A percentile compares a stretch with the other conserved stretches of the same genome.
Conservation (phyloP, 139 green algal genomes). For the Chlorella sorokiniana region DNA sequence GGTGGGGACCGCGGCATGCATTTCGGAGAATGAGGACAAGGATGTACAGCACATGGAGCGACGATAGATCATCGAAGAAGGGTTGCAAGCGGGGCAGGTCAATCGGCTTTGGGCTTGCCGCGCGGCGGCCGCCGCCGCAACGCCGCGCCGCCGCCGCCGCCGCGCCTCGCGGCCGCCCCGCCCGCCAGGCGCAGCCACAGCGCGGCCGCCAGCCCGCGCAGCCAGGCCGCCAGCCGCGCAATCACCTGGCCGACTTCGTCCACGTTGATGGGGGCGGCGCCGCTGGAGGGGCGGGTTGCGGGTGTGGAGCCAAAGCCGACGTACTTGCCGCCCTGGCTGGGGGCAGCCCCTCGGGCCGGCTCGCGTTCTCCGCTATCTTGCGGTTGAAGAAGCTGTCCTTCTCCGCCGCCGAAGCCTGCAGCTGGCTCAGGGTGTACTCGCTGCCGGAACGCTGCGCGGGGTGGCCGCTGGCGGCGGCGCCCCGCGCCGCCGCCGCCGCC, state of each 20-base stretch:
- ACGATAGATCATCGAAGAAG: too few relatives aligned
- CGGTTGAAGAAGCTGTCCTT: conserved; percentile 94
- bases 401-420: conserved; percentile 72
- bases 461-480: background rate
- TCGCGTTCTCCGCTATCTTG: conserved; percentile 88
- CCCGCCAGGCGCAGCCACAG: too few relatives aligned
- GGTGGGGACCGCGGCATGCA: too few relatives aligned
- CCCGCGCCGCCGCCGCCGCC: background rate
- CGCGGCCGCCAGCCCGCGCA: too few relatives aligned
- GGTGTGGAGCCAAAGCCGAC: conserved; percentile 93
- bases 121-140: too few relatives aligned
- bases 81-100: too few relatives aligned
- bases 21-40: too few relatives aligned
- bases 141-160: too few relatives aligned
- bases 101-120: too few relatives aligned
- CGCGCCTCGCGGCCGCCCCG: too few relatives aligned
- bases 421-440: conserved; percentile 68
- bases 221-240: background rate
- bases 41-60: too few relatives aligned
- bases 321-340: conserved; percentile 95
- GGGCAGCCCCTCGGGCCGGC: conserved; percentile 79
- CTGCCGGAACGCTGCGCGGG: background rate
- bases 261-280: background rate
- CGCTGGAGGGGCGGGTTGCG: background rate
- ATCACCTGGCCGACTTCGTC: conserved; percentile 23